Conservation (phyloP, 2,329 filamentous ascomycete genomes). For the Aspergillus vadensis region DNA sequence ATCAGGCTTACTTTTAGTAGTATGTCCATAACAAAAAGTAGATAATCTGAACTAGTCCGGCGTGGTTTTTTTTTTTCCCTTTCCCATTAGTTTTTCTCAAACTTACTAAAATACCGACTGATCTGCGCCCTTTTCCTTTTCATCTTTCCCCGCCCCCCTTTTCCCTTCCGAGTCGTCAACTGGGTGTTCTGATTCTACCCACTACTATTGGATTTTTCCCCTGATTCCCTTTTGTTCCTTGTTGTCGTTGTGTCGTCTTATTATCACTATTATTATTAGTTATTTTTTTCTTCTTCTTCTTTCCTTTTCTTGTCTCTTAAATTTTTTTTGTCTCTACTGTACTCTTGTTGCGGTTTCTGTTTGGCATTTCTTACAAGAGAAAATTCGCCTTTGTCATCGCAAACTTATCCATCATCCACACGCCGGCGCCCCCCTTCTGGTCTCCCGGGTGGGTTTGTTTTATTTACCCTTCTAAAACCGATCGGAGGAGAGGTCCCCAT, state of each 20-base stretch:
- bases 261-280: too few species aligned
- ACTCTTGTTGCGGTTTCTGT: neutral
- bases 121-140: constrained; percentile 5
- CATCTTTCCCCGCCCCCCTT: neutral
- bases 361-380: neutral
- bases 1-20: neutral
- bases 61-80: neutral
- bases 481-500: neutral
- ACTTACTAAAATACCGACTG: neutral
- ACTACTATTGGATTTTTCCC: constrained; percentile 11
- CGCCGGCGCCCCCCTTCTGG: neutral
- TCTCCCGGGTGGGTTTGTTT: constrained; percentile 6
- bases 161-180: neutral
- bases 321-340: neutral
- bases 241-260: neutral
- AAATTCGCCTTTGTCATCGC: constrained; percentile 4
- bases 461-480: constrained; percentile 3
- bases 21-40: neutral
- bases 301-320: neutral
- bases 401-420: constrained; percentile 2
- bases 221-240: constrained; percentile 10
- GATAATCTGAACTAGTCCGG: neutral
- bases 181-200: constrained; percentile 12
- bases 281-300: neutral
- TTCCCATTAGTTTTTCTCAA: neutral